A percentile compares a stretch with the other conserved stretches of the same genome.
These are phyloP conservation scores for Quercus lobata DNA, from an alignment of 331 rosid species.

Conservation along the genomic window DNA sequence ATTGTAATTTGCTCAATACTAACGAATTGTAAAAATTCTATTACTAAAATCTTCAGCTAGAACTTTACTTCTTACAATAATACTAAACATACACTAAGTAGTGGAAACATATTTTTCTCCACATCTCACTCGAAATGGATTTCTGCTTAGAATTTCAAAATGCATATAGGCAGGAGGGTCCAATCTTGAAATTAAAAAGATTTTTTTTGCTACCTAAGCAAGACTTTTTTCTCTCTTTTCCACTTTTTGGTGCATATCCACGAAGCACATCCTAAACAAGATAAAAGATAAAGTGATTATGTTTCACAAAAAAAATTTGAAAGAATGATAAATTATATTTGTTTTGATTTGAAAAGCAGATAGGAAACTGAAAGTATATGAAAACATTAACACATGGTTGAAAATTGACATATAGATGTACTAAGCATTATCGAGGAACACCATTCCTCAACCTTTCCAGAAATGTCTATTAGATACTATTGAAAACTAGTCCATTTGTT, in stretches of 20 bases:
- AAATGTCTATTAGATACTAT: background rate
- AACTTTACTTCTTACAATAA: too few relatives aligned
- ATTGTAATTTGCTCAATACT: too few relatives aligned
- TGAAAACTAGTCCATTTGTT: background rate
- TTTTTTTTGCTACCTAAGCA: background rate
- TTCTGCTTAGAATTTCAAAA: background rate
- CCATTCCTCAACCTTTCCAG: background rate
- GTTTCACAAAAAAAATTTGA: too few relatives aligned
- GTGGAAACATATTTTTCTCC: background rate
- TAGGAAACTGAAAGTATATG: background rate
- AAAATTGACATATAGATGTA: background rate
- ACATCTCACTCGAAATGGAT: background rate
- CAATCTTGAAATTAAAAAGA: too few relatives aligned
- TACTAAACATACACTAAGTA: background rate
- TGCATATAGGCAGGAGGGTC: background rate
- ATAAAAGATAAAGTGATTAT: background rate
- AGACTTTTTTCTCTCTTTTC: background rate
- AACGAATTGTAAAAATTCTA: too few relatives aligned
- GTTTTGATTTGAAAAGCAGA: too few relatives aligned
- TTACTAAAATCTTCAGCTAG: too few relatives aligned
- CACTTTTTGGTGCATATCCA: background rate
- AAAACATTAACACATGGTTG: background rate
- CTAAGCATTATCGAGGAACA: too few relatives aligned
- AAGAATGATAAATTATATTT: too few relatives aligned
- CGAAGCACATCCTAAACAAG: background rate